phyloP scores from a whole-genome alignment of 768 basidiomycete genomes.

The Mrakia blollopis region DNA sequence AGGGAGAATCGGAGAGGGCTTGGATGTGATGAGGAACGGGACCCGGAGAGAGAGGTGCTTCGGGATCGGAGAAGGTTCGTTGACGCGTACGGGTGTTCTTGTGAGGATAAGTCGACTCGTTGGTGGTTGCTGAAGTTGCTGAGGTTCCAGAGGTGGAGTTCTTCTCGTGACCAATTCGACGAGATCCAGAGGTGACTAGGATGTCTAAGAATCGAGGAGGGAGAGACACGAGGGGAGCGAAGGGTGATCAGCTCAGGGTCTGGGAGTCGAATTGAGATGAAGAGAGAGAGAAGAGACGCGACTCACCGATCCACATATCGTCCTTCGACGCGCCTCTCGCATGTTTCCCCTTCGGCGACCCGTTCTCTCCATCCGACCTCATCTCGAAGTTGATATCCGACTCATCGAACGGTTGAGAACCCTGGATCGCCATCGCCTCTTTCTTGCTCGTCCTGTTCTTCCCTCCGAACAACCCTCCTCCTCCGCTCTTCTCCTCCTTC shows the following conservation, averaged over 20 bases:
- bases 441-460: constrained; percentile 23
- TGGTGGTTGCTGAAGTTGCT: neutral
- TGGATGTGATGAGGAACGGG: neutral
- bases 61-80: neutral
- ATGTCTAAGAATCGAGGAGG: neutral
- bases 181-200: neutral
- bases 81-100: neutral
- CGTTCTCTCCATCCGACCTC: constrained; percentile 2
- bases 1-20: neutral
- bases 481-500: constrained; percentile 2
- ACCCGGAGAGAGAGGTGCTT: neutral
- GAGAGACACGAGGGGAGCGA: neutral
- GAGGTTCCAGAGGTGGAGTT: constrained; percentile 4
- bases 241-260: neutral
- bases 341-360: constrained; percentile 1
- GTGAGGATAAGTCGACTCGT: neutral
- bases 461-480: neutral
- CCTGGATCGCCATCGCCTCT: constrained; percentile 17
- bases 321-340: constrained; percentile 7
- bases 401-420: neutral
- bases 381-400: constrained; percentile 26
- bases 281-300: neutral
- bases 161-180: neutral
- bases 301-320: constrained; percentile 27
- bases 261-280: neutral